These are phyloP conservation scores for Blastobotrys chiropterorum DNA, from an alignment of 805 yeast genomes.

Conservation along the genomic window DNA sequence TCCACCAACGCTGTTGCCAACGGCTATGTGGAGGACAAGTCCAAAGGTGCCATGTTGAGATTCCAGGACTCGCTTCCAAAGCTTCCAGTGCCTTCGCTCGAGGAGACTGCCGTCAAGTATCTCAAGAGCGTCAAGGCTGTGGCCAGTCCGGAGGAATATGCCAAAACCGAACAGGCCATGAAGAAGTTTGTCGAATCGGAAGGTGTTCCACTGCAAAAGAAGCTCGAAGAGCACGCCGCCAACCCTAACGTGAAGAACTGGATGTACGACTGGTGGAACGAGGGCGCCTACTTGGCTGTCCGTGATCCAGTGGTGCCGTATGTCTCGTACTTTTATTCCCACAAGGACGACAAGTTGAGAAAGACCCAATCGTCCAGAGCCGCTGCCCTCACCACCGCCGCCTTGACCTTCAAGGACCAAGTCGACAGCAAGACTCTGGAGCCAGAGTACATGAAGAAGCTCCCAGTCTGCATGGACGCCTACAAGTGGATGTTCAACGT, in stretches of 20 bases:
- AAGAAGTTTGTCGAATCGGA: conserved; percentile 54
- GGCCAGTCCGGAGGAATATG: conserved; percentile 43
- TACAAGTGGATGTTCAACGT: conserved; percentile 88
- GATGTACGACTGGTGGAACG: conserved; percentile 91
- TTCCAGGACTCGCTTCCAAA: conserved; percentile 71
- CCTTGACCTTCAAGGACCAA: conserved; percentile 58
- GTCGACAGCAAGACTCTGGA: conserved; percentile 69
- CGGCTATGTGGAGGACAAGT: conserved; percentile 30
- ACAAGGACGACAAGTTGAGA: conserved; percentile 51
- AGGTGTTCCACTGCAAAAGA: conserved; percentile 62
- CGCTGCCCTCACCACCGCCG: conserved; percentile 61
- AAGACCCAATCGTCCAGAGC: conserved; percentile 49
- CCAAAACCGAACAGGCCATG: conserved; percentile 50
- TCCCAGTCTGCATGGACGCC: conserved; percentile 93
- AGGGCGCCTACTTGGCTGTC: conserved; percentile 83
- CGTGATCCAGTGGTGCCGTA: conserved; percentile 94
- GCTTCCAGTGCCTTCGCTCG: conserved; percentile 80
- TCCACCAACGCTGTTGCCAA: conserved; percentile 32
- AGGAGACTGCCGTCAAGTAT: conserved; percentile 63
- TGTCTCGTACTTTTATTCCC: conserved; percentile 84
- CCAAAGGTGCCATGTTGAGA: conserved; percentile 63
- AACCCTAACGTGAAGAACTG: conserved; percentile 65
- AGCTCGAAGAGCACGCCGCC: conserved; percentile 52
- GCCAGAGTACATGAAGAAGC: conserved; percentile 69
- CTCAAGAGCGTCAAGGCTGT: conserved; percentile 69